Evolutionary conservation across 2,329 filamentous ascomycete genomes (phyloP), one percentile per base, ranked within the genome.

Genomic region (Chaetomium olivaceum): DNA sequence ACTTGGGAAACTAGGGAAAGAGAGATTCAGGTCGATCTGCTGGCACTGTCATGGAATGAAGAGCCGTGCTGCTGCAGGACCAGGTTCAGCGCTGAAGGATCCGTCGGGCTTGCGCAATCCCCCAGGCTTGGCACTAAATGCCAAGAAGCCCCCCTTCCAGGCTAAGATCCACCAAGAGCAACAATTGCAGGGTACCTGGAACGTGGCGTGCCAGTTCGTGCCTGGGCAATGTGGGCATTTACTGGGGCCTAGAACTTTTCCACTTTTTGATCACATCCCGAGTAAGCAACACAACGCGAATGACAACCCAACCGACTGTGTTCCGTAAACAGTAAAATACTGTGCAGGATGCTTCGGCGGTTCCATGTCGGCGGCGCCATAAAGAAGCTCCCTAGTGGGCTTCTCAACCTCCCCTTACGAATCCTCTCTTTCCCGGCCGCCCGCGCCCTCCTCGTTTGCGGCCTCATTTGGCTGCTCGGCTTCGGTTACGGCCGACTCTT

Each of bases 401-500:
- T 61, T 27, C 12, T 55, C 59, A 14, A 36, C 29, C 29, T 51
- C 12, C 64, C 60, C 7, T 50, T 27, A 4, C 56, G 56, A 11
- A 16, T 62, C 33, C 50, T 66, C 23, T 59, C 59, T 6, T 14
- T 51, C 29, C 60, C 59, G 6, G 64, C 64, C 36, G 51, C 55
- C 3, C 64, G 64, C 25, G 60, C 64, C 14, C 39, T 66, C 0
- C 50, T 66, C 21, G 27, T 63, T 5, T 66, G 60, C 64, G 46
- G 12, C 25, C 2, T 51, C 14, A 12, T 68, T 16, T 69, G 68
- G 66, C 66, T 68, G n/a, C 48, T 64, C 19, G 48, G 36, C 50
- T 69, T 69, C 52, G 52, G 39, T 55, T 69, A 69, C 46, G 60
- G 62, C 61, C 60, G 61, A 16, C 39, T 61, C 31, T 63, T 62